A percentile compares a stretch with the other conserved stretches of the same genome.
Conservation (phyloP, 176 grass and related monocot species). For the Lolium perenne region DNA sequence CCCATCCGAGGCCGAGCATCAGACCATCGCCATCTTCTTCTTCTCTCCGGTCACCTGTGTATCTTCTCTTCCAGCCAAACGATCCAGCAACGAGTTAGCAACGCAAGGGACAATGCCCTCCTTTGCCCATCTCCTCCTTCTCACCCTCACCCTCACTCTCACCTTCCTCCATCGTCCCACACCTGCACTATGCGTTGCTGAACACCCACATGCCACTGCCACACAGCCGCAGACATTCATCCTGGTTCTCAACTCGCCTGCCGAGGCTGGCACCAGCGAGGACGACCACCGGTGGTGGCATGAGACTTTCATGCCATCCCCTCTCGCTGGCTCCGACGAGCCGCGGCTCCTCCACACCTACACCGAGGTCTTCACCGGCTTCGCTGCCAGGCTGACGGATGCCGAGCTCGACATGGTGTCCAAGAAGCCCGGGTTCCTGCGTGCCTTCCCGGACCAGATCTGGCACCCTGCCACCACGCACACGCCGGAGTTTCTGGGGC, state of each 20-base stretch:
- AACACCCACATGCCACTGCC: neutral
- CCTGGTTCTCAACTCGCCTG: neutral
- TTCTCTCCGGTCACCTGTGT: too few relatives aligned
- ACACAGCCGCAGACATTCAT: neutral
- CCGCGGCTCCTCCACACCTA: slow-evolving; percentile 50
- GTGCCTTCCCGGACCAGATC: slow-evolving; percentile 40
- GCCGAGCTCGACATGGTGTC: slow-evolving; percentile 43
- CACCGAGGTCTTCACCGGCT: slow-evolving; percentile 47
- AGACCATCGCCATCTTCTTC: too few relatives aligned
- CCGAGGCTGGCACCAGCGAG: neutral
- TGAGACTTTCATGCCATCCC: neutral
- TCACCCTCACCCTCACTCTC: neutral
- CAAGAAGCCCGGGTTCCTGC: slow-evolving; percentile 44
- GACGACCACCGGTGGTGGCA: slow-evolving; percentile 18
- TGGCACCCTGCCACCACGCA: slow-evolving; percentile 51
- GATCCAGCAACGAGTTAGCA: neutral
- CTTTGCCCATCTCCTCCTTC: neutral
- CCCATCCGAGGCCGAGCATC: too few relatives aligned
- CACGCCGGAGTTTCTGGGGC: slow-evolving; percentile 50
- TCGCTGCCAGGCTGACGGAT: slow-evolving; percentile 45
- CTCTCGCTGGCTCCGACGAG: neutral
- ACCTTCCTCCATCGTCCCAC: neutral
- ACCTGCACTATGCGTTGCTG: neutral
- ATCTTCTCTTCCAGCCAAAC: neutral
- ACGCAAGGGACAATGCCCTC: neutral